Percentiles rank a stretch among this genome's conserved stretches.
phyloP scores from a whole-genome alignment of 805 yeast species.

The Saturnispora sanitii region DNA sequence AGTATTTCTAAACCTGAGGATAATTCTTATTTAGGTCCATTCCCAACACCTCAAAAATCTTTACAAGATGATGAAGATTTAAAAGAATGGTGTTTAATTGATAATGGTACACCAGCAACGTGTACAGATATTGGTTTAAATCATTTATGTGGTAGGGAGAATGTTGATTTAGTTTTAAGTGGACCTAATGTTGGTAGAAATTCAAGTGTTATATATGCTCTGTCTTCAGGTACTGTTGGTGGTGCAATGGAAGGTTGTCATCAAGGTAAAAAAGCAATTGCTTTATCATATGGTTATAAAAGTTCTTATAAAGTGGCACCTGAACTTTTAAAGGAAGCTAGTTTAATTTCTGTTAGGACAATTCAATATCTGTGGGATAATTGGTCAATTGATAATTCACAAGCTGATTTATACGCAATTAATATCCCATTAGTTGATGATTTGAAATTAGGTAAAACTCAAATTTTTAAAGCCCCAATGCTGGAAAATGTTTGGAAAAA shows the following conservation, averaged over 20 bases:
- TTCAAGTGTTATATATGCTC: conserved; percentile 76
- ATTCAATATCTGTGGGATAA: conserved; percentile 46
- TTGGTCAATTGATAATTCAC: conserved; percentile 49
- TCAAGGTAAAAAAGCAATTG: conserved; percentile 60
- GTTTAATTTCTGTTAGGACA: conserved; percentile 54
- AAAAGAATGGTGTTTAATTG: conserved; percentile 79
- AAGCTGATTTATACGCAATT: conserved; percentile 67
- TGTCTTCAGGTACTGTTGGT: conserved; percentile 92
- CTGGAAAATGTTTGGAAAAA: conserved; percentile 68
- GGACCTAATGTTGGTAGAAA: conserved; percentile 97
- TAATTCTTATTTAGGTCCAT: conserved; percentile 60
- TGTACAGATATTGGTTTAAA: conserved; percentile 86
- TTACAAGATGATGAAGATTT: conserved; percentile 29
- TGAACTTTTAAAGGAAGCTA: conserved; percentile 49
- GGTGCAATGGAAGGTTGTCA: conserved; percentile 93
- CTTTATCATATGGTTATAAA: conserved; percentile 78
- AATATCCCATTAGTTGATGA: conserved; percentile 67
- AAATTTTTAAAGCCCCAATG: conserved; percentile 66
- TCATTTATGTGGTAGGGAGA: conserved; percentile 45
- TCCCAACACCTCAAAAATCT: conserved; percentile 38
- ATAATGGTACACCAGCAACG: conserved; percentile 88
- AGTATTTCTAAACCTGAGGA: conserved; percentile 34
- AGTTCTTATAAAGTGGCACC: conserved; percentile 37
- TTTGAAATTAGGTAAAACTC: conserved; percentile 46
- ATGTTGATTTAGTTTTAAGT: conserved; percentile 77